Evolutionary conservation across 106 monocot genomes (phyloP), one percentile per base, ranked within the genome.

Genomic region (Allium fistulosum): DNA sequence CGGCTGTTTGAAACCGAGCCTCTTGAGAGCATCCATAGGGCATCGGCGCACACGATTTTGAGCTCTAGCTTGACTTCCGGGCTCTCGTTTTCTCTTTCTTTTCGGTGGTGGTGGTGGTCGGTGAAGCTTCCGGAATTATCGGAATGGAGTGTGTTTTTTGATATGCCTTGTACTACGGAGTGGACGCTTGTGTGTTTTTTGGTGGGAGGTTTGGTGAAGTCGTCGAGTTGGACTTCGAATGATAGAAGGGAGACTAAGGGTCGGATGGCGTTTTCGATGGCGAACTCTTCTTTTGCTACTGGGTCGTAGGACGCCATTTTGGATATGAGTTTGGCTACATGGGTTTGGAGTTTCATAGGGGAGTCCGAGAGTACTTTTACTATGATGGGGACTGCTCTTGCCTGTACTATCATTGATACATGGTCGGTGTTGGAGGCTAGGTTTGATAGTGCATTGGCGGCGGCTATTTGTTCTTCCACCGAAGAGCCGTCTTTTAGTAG

Each of bases 31-130:
- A 51, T 85, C 79, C 85, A 85, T 2, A 89, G 77, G 4, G 89
- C 85, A 4, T 85, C 69, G 0, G 85, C 82, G 11, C 77, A 79
- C 11, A 66, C 69, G 11, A 74, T 48, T 72, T 83, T 83, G 53
- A 87, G 75, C 14, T 52, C 53, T 8, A 72, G 75, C 72, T 83
- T 87, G 52, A 73, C 67, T 62, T 83, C 83, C 6, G 80, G 58
- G 78, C 71, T 75, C 77, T 87, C 87, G 27, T 76, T 78, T 72
- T 87, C 87, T 53, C 77, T 74, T 49, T 74, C 77, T 62, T 75
- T 80, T 17, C 74, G 52, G 53, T 65, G 71, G 51, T 78, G 72
- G 37, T 59, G 50, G 48, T 69, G 50, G 49, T 73, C 55, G 4
- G 46, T 58, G 16, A 37, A 17, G 66, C 71, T 68, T 48, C 49